Conservation (phyloP, 1,284 basidiomycete species). For the Rhizoctonia solani region DNA sequence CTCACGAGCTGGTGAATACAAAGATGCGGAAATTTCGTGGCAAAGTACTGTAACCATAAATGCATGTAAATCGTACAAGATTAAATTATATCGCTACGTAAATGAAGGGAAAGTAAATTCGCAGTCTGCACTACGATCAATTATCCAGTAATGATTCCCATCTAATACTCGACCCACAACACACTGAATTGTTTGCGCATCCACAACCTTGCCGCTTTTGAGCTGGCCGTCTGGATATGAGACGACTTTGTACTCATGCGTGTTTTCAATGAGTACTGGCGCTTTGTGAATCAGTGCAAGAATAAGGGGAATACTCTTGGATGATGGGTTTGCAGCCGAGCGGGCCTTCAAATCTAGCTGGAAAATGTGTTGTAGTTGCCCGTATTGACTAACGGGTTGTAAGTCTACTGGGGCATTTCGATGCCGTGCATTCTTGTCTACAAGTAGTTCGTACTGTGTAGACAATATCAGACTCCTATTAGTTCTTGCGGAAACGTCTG, state of each 20-base stretch:
- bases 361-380: conserved; percentile 41
- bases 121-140: conserved; percentile 41
- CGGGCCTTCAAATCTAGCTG: conserved; percentile 37
- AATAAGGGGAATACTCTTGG: conserved; percentile 33
- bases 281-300: conserved; percentile 4
- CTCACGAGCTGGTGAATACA: background rate
- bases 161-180: conserved; percentile 38
- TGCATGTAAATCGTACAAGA: background rate
- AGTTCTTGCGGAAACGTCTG: background rate
- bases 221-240: background rate
- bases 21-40: background rate
- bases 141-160: conserved; percentile 41
- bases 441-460: background rate
- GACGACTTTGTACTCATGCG: conserved; percentile 26
- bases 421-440: background rate
- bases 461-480: background rate
- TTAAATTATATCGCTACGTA: background rate
- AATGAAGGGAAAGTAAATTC: conserved; percentile 1
- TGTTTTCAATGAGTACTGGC: conserved; percentile 6
- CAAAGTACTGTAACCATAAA: background rate
- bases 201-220: conserved; percentile 36
- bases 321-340: conserved; percentile 36
- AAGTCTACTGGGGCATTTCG: background rate
- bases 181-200: conserved; percentile 25
- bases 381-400: conserved; percentile 36